Conservation (phyloP, 2,329 filamentous ascomycete species). For the Arthrobotrys megalospora region DNA sequence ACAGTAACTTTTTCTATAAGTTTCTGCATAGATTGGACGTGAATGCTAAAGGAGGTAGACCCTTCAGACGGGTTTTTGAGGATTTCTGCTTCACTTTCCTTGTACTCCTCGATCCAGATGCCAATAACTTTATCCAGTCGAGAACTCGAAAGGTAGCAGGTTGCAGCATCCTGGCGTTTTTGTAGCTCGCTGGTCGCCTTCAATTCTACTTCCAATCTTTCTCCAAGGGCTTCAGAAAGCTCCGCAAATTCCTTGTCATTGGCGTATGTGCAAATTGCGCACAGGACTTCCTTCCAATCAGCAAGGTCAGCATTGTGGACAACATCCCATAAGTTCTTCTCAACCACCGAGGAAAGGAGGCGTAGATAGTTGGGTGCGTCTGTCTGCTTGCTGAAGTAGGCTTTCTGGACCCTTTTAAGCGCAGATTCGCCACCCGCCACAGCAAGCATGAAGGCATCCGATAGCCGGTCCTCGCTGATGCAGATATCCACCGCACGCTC, state of each 20-base stretch:
- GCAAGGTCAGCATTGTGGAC: slow-evolving; percentile 94
- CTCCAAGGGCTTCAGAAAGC: slow-evolving; percentile 93
- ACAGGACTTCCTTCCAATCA: slow-evolving; percentile 98
- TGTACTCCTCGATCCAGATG: slow-evolving; percentile 92
- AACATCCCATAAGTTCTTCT: slow-evolving; percentile 97
- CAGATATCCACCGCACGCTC: slow-evolving; percentile 90
- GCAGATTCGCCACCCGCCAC: slow-evolving; percentile 95
- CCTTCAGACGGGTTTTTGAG: slow-evolving; percentile 77
- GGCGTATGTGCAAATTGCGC: slow-evolving; percentile 93
- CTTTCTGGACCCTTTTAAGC: slow-evolving; percentile 91
- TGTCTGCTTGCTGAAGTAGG: slow-evolving; percentile 87
- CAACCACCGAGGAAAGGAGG: slow-evolving; percentile 89
- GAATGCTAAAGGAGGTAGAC: slow-evolving; percentile 86
- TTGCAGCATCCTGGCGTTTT: slow-evolving; percentile 87
- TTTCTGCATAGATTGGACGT: slow-evolving; percentile 87
- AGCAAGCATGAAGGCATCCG: slow-evolving; percentile 97
- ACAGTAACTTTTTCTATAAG: slow-evolving; percentile 99
- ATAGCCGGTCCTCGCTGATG: slow-evolving; percentile 87
- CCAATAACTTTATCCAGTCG: slow-evolving; percentile 97
- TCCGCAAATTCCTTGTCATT: slow-evolving; percentile 92
- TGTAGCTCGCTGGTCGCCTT: slow-evolving; percentile 71
- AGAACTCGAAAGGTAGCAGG: slow-evolving; percentile 95
- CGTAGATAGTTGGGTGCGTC: slow-evolving; percentile 92
- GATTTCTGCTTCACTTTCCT: slow-evolving; percentile 79
- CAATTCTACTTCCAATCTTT: slow-evolving; percentile 83